Base-by-base conservation (phyloP, 1,139 yeast species). In the Candida gigantensis region DNA sequence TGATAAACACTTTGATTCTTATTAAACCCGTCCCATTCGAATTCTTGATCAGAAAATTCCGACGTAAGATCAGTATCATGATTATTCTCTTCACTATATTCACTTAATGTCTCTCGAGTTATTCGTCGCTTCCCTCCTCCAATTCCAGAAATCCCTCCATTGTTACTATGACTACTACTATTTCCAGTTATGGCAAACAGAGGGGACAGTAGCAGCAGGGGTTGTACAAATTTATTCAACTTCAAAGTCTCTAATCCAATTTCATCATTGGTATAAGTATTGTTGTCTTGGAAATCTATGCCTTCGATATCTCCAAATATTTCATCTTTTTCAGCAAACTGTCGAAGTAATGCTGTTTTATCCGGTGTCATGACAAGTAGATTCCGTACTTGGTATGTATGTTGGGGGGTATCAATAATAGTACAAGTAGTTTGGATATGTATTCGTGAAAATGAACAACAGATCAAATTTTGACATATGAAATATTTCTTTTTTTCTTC, bases 61-160 rank as follows among this genome's bases (percentile, higher is more conserved):
- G 69, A 62, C 0, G 75, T 69, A 24, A 61, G 57, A 33, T 68
- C 73, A 1, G 76, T 69, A 19, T 64, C 72, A 27, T 61, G 69
- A 19, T 64, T 71, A 27, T 61, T 57, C 6, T 53, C 68, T 40
- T 66, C 72, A 43, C 71, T 63, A 38, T 63, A 66, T 24, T 65
- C 69, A 38, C 66, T 58, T 28, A 65, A 45, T 4, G 65, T 41
- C 28, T 41, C 50, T 37, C 48, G 25, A 30, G 51, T 35, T 34
- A 41, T 35, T 42, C 47, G 36, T 32, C 19, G 19, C 7, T 18
- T 18, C 5, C 19, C 19, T 6, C 7, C 7, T 6, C 19, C 7
- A 18, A 32, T 37, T 5, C 35, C 41, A 20, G 40, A n/a, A n/a
- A n/a, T n/a, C n/a, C n/a, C n/a, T n/a, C n/a, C n/a, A n/a, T n/a